Conservation (phyloP, 1,284 basidiomycete species). For the Cryptococcus sp. region DNA sequence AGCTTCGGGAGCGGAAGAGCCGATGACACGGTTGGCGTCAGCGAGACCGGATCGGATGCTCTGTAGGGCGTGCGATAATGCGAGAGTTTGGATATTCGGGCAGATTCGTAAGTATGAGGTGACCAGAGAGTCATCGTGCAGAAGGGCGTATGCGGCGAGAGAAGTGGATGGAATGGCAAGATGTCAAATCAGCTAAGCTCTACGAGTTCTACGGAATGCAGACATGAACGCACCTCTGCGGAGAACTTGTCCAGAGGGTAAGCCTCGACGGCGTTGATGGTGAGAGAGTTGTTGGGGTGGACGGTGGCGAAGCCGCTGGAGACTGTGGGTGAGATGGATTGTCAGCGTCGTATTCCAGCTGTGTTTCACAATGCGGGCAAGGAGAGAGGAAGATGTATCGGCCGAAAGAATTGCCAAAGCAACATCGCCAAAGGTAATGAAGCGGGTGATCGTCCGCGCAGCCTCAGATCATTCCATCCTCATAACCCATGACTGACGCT, state of each 20-base stretch:
- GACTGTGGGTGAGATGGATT: conserved; percentile 59
- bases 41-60: conserved; percentile 84
- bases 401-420: too few relatives aligned
- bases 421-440: too few relatives aligned
- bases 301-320: conserved; percentile 97
- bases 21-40: conserved; percentile 81
- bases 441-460: too few relatives aligned
- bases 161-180: background rate
- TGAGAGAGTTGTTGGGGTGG: conserved; percentile 94
- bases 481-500: too few relatives aligned
- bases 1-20: conserved; percentile 82
- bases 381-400: too few relatives aligned
- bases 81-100: background rate
- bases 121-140: background rate
- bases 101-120: background rate
- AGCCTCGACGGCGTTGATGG: conserved; percentile 96
- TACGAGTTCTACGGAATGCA: background rate
- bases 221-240: conserved; percentile 37
- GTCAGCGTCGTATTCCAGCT: background rate
- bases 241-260: conserved; percentile 81
- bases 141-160: too few relatives aligned
- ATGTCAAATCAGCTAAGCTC: background rate
- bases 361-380: background rate
- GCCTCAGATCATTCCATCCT: too few relatives aligned
- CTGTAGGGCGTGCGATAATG: conserved; percentile 56